Conservation (phyloP, 2,329 filamentous ascomycete species). For the Lasiodiplodia hormozganensis region DNA sequence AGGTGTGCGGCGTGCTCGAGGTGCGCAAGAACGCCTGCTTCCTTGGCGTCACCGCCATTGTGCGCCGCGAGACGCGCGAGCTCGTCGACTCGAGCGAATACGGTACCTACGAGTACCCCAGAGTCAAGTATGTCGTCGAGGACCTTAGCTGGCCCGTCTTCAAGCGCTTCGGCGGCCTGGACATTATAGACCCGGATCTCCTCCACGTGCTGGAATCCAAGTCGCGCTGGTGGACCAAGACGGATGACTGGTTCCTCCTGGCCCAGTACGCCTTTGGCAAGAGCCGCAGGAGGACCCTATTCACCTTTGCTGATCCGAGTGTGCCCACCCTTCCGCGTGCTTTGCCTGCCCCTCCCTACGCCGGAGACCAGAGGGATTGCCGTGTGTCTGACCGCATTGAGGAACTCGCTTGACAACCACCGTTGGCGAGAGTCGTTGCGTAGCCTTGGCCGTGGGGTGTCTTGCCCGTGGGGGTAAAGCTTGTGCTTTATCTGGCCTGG, state of each 20-base stretch:
- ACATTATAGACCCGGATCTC: constrained; percentile 12
- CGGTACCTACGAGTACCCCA: constrained; percentile 12
- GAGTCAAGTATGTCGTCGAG: constrained; percentile 21
- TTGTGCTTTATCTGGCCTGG: neutral
- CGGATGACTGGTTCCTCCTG: constrained; percentile 17
- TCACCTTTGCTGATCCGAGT: constrained; percentile 23
- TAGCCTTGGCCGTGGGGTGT: neutral
- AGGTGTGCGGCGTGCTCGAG: constrained; percentile 16
- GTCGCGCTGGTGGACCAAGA: constrained; percentile 19
- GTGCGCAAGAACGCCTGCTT: constrained; percentile 17
- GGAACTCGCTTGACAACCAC: constrained; percentile 4
- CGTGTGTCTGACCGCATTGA: constrained; percentile 16
- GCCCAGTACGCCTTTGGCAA: constrained; percentile 12
- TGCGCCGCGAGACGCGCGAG: constrained; percentile 11
- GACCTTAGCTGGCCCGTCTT: constrained; percentile 19
- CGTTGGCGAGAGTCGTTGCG: neutral
- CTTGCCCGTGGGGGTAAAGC: constrained; percentile 8
- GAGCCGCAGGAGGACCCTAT: constrained; percentile 20
- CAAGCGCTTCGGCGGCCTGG: constrained; percentile 24
- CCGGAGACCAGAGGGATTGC: constrained; percentile 1
- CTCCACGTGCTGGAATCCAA: constrained; percentile 18
- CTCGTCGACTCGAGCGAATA: constrained; percentile 1
- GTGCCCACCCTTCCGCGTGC: constrained; percentile 9
- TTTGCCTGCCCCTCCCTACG: neutral
- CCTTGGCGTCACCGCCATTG: constrained; percentile 25